phyloP scores from a whole-genome alignment of 768 basidiomycete genomes.

The Boletus subcaerulescens region DNA sequence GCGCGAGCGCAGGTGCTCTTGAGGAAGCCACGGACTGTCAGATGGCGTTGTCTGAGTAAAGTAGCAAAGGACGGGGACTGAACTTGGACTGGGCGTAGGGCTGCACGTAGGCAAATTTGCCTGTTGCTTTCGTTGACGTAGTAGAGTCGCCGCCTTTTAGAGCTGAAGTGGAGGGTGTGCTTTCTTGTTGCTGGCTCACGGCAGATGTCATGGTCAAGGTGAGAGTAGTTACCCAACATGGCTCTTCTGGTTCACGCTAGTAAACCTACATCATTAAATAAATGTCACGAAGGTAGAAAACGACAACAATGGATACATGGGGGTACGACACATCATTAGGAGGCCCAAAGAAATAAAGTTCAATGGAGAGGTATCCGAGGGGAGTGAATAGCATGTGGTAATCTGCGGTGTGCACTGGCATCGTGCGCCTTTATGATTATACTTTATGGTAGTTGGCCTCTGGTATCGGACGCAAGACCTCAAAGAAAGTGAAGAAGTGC shows the following conservation, averaged over 20 bases:
- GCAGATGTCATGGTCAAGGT: background rate
- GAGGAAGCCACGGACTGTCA: constrained; percentile 11
- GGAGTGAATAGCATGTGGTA: background rate
- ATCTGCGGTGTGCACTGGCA: background rate
- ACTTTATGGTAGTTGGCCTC: background rate
- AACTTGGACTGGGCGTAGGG: constrained; percentile 33
- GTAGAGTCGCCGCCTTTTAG: background rate
- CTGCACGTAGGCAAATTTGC: constrained; percentile 24
- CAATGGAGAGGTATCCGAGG: constrained; percentile 1
- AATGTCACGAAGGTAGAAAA: background rate
- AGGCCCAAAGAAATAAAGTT: background rate
- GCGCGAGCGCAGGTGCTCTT: constrained; percentile 30
- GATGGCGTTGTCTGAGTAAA: background rate
- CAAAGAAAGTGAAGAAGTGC: constrained; percentile 29
- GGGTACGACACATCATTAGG: background rate
- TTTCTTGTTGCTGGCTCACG: constrained; percentile 4
- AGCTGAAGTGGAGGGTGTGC: background rate
- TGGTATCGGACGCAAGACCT: background rate
- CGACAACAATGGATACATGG: constrained; percentile 12
- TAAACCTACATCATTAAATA: constrained; percentile 11
- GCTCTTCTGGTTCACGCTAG: background rate
- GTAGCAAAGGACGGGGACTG: constrained; percentile 10
- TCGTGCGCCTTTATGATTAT: background rate
- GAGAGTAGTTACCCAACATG: background rate
- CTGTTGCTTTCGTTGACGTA: constrained; percentile 17